Evolutionary conservation across 495 filamentous ascomycete species (phyloP).

Genomic region (Aspergillus olivimuriae): DNA sequence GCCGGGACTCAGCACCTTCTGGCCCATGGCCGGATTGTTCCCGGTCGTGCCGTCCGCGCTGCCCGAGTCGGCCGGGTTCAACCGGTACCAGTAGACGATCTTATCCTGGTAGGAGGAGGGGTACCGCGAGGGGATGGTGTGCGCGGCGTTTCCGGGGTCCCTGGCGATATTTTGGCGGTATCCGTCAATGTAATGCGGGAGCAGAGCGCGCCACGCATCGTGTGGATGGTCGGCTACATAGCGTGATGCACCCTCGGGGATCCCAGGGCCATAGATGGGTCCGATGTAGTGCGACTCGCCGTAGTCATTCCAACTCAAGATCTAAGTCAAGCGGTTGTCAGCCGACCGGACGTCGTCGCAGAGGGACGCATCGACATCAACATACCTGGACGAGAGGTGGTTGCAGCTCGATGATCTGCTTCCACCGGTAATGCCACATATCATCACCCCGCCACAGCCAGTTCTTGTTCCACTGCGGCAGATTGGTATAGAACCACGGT

Average conservation of each 20-base stretch:
- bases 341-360: no score
- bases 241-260: conserved; percentile 41
- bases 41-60: conserved; percentile 33
- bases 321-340: conserved; percentile 14
- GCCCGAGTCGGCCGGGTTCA: conserved; percentile 29
- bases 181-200: conserved; percentile 59
- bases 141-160: not conserved
- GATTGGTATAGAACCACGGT: conserved; percentile 70
- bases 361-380: no score
- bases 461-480: conserved; percentile 64
- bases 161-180: conserved; percentile 49
- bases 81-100: conserved; percentile 60
- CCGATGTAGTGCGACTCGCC: conserved; percentile 74
- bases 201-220: conserved; percentile 47
- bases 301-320: conserved; percentile 66
- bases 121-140: conserved; percentile 4
- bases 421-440: conserved; percentile 71
- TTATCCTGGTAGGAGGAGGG: conserved; percentile 28
- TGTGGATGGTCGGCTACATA: conserved; percentile 49
- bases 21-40: conserved; percentile 27
- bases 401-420: conserved; percentile 54
- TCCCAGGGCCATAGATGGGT: conserved; percentile 41
- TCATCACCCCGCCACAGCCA: conserved; percentile 68
- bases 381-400: conserved; percentile 59
- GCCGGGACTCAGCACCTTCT: conserved; percentile 17